Evolutionary conservation across 78 protist species (phyloP).

Genomic region (Speleostelium caveatum): DNA sequence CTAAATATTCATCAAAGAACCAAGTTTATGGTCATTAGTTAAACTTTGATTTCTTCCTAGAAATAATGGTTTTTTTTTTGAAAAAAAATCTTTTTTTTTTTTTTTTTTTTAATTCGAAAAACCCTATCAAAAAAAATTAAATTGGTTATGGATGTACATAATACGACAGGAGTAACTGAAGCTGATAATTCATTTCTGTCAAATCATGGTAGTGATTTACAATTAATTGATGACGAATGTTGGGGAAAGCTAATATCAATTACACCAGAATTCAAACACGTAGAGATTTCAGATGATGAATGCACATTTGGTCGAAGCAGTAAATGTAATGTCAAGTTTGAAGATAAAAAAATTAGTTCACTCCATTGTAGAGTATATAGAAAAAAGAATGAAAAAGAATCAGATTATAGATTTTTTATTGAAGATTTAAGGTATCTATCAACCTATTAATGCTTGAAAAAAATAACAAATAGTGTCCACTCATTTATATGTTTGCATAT

Average conservation of each 20-base stretch:
- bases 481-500: not conserved
- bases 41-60: too few species aligned
- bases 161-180: too few species aligned
- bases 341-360: conserved; percentile 40
- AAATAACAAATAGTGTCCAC: not conserved
- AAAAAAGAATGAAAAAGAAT: conserved; percentile 13
- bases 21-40: too few species aligned
- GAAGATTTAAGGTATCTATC: conserved; percentile 47
- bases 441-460: not conserved
- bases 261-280: conserved; percentile 22
- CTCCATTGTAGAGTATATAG: conserved; percentile 45
- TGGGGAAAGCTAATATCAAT: conserved; percentile 45
- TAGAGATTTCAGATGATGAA: conserved; percentile 26
- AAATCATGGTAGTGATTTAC: too few species aligned
- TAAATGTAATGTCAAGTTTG: not conserved
- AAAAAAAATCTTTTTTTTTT: too few species aligned
- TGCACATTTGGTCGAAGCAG: conserved; percentile 40
- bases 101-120: too few species aligned
- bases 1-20: too few species aligned
- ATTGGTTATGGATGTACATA: too few species aligned
- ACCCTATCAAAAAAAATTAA: too few species aligned
- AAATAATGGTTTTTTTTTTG: too few species aligned
- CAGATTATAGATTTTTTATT: conserved; percentile 27
- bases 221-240: too few species aligned
- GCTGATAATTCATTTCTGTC: too few species aligned